Percentiles rank a stretch among this genome's conserved stretches.
Evolutionary conservation across 2,329 filamentous ascomycete genomes (phyloP).

Genomic region (Dryadomyces sulphureus): DNA sequence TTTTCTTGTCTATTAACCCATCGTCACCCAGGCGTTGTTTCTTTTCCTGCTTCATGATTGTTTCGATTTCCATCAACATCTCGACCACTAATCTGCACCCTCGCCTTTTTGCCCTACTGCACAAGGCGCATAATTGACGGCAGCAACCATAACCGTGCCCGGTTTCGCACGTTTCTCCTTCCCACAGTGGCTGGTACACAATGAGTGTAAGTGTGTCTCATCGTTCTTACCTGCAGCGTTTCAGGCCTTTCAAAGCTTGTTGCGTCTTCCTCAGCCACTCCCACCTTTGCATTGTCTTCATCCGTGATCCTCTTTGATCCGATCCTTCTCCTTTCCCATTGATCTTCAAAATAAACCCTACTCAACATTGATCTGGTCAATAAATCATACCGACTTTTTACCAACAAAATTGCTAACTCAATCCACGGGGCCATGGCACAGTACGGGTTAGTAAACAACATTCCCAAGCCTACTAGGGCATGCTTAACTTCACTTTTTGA

Average conservation of each 20-base stretch:
- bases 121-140: not conserved
- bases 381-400: too few species aligned
- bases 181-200: conserved; percentile 11
- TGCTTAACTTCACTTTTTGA: too few species aligned
- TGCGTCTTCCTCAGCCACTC: not conserved
- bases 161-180: not conserved
- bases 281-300: not conserved
- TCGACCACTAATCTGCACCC: too few species aligned
- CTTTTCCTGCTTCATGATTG: too few species aligned
- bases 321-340: too few species aligned
- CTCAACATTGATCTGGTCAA: too few species aligned
- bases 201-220: conserved; percentile 36
- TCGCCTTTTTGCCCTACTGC: not conserved
- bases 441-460: conserved; percentile 37
- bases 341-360: too few species aligned
- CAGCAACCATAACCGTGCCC: not conserved
- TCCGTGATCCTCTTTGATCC: too few species aligned
- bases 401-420: conserved; percentile 13
- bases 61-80: too few species aligned
- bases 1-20: not conserved
- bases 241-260: not conserved
- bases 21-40: not conserved
- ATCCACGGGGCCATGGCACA: conserved; percentile 22
- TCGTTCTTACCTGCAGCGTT: not conserved
- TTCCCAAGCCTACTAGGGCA: too few species aligned